Percentiles rank a stretch among this genome's conserved stretches.
These are phyloP conservation scores for Amesomyces nigricolor DNA, from an alignment of 2,329 filamentous ascomycete species.

Conservation along the genomic window DNA sequence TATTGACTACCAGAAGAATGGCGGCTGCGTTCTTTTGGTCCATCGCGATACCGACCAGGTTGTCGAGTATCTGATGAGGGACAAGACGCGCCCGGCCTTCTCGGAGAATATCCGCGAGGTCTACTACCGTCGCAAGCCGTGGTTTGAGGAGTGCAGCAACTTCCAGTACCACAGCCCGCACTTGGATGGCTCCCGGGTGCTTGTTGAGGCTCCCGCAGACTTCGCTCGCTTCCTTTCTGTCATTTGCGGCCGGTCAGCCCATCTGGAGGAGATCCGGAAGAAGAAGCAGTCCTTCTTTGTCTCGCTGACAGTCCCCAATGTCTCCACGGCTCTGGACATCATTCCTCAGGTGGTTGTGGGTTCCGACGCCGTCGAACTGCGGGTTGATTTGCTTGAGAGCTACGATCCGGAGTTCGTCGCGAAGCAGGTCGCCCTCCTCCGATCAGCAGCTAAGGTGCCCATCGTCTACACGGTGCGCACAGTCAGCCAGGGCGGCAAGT, in stretches of 20 bases:
- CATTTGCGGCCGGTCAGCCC: slow-evolving; percentile 59
- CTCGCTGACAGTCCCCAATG: slow-evolving; percentile 74
- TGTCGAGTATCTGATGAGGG: slow-evolving; percentile 79
- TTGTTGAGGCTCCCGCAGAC: slow-evolving; percentile 53
- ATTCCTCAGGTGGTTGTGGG: slow-evolving; percentile 73
- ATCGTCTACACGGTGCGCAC: slow-evolving; percentile 92
- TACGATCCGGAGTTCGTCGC: slow-evolving; percentile 70
- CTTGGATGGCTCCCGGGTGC: slow-evolving; percentile 36
- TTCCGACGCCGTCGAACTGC: slow-evolving; percentile 85
- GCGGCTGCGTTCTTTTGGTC: slow-evolving; percentile 80
- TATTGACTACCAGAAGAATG: slow-evolving; percentile 63
- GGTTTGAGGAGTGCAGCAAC: slow-evolving; percentile 91
- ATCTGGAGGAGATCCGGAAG: slow-evolving; percentile 50
- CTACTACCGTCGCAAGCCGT: slow-evolving; percentile 81
- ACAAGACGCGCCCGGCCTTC: slow-evolving; percentile 89
- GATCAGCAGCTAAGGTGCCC: slow-evolving; percentile 66
- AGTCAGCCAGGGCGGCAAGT: slow-evolving; percentile 76
- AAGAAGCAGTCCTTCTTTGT: slow-evolving; percentile 86
- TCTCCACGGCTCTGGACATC: slow-evolving; percentile 57
- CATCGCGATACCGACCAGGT: slow-evolving; percentile 84
- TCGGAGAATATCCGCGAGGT: slow-evolving; percentile 88
- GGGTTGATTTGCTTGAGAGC: slow-evolving; percentile 85
- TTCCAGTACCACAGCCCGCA: slow-evolving; percentile 85
- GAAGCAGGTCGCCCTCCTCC: slow-evolving; percentile 73
- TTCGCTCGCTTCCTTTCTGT: slow-evolving; percentile 68